These are phyloP conservation scores for Esteya vermicola DNA, from an alignment of 2,329 filamentous ascomycete species.

Conservation along the genomic window DNA sequence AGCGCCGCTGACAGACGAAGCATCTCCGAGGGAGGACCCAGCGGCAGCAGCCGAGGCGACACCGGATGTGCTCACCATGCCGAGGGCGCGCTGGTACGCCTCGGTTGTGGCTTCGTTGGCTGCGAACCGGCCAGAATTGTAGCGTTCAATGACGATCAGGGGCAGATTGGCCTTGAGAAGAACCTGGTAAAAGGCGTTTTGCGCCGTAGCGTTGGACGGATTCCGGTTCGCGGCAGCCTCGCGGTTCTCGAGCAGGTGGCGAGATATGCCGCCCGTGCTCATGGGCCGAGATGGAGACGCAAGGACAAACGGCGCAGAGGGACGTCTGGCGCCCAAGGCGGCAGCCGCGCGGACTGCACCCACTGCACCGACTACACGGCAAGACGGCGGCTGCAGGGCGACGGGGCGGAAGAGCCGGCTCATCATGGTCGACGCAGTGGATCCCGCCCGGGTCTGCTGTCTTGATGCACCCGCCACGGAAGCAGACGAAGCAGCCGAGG, in stretches of 20 bases:
- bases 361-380: conserved; percentile 1
- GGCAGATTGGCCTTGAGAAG: conserved; percentile 87
- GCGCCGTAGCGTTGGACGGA: conserved; percentile 69
- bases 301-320: background rate
- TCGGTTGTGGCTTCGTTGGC: conserved; percentile 64
- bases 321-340: background rate
- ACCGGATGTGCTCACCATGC: conserved; percentile 19
- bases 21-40: background rate
- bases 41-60: conserved; percentile 1
- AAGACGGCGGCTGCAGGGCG: conserved; percentile 4
- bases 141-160: conserved; percentile 79
- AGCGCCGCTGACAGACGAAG: conserved; percentile 4
- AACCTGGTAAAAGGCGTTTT: conserved; percentile 88
- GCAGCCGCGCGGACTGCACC: background rate
- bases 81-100: conserved; percentile 63
- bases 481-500: background rate
- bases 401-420: background rate
- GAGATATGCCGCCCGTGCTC: conserved; percentile 31
- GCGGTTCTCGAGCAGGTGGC: conserved; percentile 62
- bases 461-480: background rate
- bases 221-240: conserved; percentile 92
- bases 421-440: background rate
- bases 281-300: conserved; percentile 6
- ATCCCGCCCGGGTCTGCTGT: conserved; percentile 1
- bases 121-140: conserved; percentile 75